Percentiles rank a stretch among this genome's conserved stretches.
Evolutionary conservation across 331 rosid species (phyloP).

Genomic region (Spiraea crenata): DNA sequence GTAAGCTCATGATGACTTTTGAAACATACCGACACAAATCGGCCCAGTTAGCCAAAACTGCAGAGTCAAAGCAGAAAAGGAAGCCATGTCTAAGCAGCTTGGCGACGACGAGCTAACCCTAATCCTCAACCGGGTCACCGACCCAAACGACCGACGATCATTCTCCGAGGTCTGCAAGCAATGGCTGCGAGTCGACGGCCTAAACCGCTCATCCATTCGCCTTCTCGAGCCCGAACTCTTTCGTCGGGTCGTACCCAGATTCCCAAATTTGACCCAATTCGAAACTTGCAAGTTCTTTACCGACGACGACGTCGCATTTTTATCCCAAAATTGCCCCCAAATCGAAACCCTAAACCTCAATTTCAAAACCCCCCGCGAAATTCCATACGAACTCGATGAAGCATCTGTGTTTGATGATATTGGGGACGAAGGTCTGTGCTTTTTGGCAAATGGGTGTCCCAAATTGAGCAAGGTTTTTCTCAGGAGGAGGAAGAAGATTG

Average conservation of each 20-base stretch:
- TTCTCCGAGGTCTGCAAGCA: constrained; percentile 31
- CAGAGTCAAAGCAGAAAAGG: background rate
- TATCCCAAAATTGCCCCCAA: constrained; percentile 29
- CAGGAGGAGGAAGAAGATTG: constrained; percentile 22
- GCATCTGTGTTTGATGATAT: constrained; percentile 7
- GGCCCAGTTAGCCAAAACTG: no score
- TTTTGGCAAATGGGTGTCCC: constrained; percentile 19
- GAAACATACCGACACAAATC: no score
- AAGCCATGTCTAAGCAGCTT: constrained; percentile 12
- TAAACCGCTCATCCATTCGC: constrained; percentile 19
- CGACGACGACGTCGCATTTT: constrained; percentile 18
- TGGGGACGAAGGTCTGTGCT: constrained; percentile 31
- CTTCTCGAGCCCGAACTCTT: constrained; percentile 14
- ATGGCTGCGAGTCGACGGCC: constrained; percentile 31
- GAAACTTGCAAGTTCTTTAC: constrained; percentile 7
- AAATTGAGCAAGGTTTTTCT: constrained; percentile 18
- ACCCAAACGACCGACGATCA: constrained; percentile 22
- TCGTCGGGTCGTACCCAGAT: constrained; percentile 10
- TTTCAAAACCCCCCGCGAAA: background rate
- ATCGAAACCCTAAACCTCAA: constrained; percentile 23
- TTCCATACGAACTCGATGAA: background rate
- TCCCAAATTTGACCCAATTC: constrained; percentile 24
- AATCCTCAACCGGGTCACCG: constrained; percentile 20
- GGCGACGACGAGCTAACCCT: constrained; percentile 28
- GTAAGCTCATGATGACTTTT: no score